Conservation (phyloP, 2,329 filamentous ascomycete genomes). For the Pestalotiopsis sp. region DNA sequence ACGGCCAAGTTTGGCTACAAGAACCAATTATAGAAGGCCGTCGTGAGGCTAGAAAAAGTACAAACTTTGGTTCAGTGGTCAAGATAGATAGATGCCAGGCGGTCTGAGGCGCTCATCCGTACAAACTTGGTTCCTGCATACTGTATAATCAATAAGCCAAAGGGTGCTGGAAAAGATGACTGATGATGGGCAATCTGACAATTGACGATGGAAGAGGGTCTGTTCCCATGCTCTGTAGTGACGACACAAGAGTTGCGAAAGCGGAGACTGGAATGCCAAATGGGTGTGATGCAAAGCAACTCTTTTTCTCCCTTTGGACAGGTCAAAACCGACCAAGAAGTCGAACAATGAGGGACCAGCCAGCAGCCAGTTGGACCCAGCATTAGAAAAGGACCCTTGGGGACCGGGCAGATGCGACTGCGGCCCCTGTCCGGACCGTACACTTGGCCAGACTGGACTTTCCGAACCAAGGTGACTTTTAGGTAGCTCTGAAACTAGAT, state of each 20-base stretch:
- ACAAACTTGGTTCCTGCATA: background rate
- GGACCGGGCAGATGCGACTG: background rate
- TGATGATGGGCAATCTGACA: background rate
- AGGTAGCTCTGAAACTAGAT: constrained; percentile 1
- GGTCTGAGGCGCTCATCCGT: background rate
- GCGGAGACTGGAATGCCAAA: background rate
- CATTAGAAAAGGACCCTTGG: background rate
- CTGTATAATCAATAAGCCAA: background rate
- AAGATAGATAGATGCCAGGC: background rate
- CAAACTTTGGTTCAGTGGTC: too few species aligned
- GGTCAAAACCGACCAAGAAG: background rate
- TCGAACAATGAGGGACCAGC: background rate
- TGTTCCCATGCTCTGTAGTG: background rate
- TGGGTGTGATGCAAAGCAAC: background rate
- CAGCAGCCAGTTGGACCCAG: background rate
- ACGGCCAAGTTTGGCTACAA: background rate
- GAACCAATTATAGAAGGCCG: background rate
- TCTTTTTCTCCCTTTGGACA: background rate
- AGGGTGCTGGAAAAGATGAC: background rate
- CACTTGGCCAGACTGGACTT: background rate
- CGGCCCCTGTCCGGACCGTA: background rate
- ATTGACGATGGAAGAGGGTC: background rate
- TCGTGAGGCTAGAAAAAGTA: background rate
- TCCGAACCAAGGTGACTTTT: background rate
- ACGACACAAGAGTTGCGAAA: background rate